Evolutionary conservation across 1,284 basidiomycete species (phyloP).

Genomic region (Moesziomyces sp.): DNA sequence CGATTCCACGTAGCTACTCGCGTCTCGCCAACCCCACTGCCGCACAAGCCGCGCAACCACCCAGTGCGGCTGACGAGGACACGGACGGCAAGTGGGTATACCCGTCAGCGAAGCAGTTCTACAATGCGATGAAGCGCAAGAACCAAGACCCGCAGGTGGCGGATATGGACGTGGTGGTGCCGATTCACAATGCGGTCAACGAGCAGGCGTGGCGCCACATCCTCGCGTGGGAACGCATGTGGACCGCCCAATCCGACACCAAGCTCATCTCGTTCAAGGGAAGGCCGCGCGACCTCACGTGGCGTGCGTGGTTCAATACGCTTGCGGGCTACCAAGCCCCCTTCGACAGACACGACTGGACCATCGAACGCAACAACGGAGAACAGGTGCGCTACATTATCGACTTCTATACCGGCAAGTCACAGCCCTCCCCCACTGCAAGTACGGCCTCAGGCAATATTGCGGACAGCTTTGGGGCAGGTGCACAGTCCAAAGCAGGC

Average conservation of each 20-base stretch:
- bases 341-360: constrained; percentile 98
- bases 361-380: constrained; percentile 86
- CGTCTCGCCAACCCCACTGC: constrained; percentile 19
- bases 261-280: constrained; percentile 84
- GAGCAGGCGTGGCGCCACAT: constrained; percentile 94
- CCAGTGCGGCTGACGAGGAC: constrained; percentile 25
- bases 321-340: constrained; percentile 92
- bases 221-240: constrained; percentile 81
- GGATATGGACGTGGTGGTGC: constrained; percentile 95
- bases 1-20: constrained; percentile 78
- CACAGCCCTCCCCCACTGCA: constrained; percentile 67
- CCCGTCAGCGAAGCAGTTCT: constrained; percentile 98
- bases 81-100: constrained; percentile 84
- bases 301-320: constrained; percentile 83
- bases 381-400: constrained; percentile 91
- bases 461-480: constrained; percentile 17
- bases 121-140: constrained; percentile 92
- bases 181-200: constrained; percentile 99
- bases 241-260: constrained; percentile 60
- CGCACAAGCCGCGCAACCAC: constrained; percentile 14
- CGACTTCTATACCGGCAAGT: constrained; percentile 93
- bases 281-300: constrained; percentile 71
- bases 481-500: constrained; percentile 30
- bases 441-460: constrained; percentile 5
- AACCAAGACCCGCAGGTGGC: constrained; percentile 74